Conservation (phyloP, 257 asterid species). For the Salvia splendens region DNA sequence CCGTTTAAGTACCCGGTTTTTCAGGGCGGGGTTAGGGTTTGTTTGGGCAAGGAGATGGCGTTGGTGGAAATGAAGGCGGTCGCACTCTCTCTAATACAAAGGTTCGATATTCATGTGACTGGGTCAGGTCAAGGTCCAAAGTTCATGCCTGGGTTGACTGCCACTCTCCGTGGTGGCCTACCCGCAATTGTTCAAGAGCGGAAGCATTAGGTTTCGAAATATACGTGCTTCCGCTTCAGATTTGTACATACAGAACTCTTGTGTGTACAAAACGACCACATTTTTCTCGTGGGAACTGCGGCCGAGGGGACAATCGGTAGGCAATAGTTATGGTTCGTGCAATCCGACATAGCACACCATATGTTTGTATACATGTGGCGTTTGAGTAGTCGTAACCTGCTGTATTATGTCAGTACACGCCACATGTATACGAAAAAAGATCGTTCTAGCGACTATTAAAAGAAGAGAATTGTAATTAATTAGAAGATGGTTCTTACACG, state of each 20-base stretch:
- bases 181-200: conserved; percentile 33
- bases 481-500: not conserved
- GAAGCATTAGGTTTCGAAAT: not conserved
- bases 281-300: not conserved
- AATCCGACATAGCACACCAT: no score
- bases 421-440: no score
- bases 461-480: no score
- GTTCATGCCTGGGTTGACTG: conserved; percentile 47
- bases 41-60: conserved; percentile 58
- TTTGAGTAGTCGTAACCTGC: no score
- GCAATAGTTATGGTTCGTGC: no score
- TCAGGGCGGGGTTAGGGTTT: conserved; percentile 52
- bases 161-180: conserved; percentile 40
- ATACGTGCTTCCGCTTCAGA: not conserved
- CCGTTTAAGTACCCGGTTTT: conserved; percentile 55
- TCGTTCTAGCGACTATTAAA: no score
- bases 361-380: no score
- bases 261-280: not conserved
- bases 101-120: conserved; percentile 32
- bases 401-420: no score
- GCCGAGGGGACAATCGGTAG: no score
- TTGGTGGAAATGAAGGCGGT: conserved; percentile 50
- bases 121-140: conserved; percentile 28
- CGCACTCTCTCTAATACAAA: conserved; percentile 38
- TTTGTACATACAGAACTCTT: not conserved